Conservation (phyloP, 306 rosid species). For the Vicia sativa region DNA sequence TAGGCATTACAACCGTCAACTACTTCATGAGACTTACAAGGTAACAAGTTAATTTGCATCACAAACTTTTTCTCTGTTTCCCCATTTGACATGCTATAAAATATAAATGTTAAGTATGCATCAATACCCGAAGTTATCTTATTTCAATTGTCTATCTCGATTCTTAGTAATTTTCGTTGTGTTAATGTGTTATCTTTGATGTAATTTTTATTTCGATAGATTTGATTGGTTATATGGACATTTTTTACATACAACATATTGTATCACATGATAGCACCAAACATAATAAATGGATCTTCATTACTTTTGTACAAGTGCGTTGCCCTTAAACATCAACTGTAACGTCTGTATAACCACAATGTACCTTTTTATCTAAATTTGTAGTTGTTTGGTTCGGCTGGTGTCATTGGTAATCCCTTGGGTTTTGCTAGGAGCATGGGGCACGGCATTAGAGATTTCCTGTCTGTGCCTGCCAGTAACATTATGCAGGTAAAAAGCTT, state of each 20-base stretch:
- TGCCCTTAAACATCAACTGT: conserved; percentile 5
- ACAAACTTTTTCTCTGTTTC: conserved; percentile 13
- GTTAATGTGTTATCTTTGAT: conserved; percentile 2
- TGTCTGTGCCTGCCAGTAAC: conserved; percentile 86
- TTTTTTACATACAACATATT: background rate
- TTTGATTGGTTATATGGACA: background rate
- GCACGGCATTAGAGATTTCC: conserved; percentile 85
- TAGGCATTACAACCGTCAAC: conserved; percentile 87
- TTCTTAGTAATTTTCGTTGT: conserved; percentile 14
- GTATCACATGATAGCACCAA: conserved; percentile 15
- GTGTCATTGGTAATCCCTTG: conserved; percentile 98
- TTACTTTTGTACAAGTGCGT: conserved; percentile 9
- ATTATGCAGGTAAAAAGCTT: conserved; percentile 61
- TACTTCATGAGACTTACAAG: conserved; percentile 94
- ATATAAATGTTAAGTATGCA: conserved; percentile 10
- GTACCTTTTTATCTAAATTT: conserved; percentile 39
- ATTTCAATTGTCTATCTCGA: background rate
- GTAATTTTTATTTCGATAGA: background rate
- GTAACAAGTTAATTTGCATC: conserved; percentile 42
- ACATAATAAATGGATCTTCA: background rate
- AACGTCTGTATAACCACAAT: conserved; percentile 22
- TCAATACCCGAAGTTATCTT: conserved; percentile 1
- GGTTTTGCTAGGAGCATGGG: conserved; percentile 95
- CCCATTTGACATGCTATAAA: conserved; percentile 7
- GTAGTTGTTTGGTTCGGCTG: conserved; percentile 96